phyloP scores from a whole-genome alignment of 139 green algal species.

The Limnomonas spitsbergensis region DNA sequence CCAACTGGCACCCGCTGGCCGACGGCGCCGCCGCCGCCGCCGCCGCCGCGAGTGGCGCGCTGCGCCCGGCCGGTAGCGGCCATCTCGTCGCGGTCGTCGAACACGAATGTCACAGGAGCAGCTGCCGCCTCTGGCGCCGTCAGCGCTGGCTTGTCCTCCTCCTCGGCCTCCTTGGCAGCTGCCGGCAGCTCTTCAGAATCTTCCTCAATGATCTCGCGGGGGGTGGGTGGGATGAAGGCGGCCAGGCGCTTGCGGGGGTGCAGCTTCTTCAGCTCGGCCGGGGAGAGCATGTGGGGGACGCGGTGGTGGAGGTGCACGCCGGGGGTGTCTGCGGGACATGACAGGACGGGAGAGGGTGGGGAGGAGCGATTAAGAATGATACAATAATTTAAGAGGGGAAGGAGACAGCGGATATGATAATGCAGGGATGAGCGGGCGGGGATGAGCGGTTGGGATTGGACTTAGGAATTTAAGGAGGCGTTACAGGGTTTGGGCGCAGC shows the following conservation, averaged over 20 bases:
- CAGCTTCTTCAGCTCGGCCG: conserved; percentile 70
- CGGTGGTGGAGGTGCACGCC: conserved; percentile 92
- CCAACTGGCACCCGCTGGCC: background rate
- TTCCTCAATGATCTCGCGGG: conserved; percentile 23
- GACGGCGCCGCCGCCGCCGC: background rate
- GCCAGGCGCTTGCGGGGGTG: conserved; percentile 65
- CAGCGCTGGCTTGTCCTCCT: background rate
- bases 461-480: too few species aligned
- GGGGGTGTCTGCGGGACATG: conserved; percentile 76
- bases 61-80: background rate
- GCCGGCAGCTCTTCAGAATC: background rate
- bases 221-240: conserved; percentile 54
- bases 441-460: too few species aligned
- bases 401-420: too few species aligned
- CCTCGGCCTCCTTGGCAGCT: background rate
- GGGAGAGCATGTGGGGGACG: conserved; percentile 79
- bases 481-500: too few species aligned
- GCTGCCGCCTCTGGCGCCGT: background rate
- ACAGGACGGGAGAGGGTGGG: background rate
- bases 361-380: background rate
- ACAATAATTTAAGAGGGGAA: too few species aligned
- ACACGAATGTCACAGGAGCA: background rate
- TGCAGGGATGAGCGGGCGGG: too few species aligned
- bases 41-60: background rate
- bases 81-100: background rate